Evolutionary conservation across 1,284 basidiomycete species (phyloP).

Genomic region (Ceratobasidium sp.): DNA sequence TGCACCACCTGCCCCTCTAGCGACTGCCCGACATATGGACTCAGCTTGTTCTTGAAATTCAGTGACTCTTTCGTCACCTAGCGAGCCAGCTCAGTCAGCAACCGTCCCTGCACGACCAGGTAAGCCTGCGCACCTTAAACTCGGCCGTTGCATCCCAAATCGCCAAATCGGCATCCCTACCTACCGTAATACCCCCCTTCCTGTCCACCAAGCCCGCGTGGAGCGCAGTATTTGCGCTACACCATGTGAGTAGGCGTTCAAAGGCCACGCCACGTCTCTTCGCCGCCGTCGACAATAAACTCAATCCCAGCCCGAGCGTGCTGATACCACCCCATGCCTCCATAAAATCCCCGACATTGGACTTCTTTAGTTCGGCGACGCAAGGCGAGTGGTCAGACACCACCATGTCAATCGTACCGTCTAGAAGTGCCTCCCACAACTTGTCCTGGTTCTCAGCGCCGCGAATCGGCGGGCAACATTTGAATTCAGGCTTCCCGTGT

Average conservation of each 20-base stretch:
- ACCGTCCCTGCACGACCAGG: not conserved
- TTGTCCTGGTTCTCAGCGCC: slow-evolving; percentile 73
- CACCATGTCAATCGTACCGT: slow-evolving; percentile 86
- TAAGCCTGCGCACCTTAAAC: slow-evolving; percentile 64
- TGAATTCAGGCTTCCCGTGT: slow-evolving; percentile 80
- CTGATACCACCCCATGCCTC: slow-evolving; percentile 93
- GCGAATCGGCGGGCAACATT: slow-evolving; percentile 95
- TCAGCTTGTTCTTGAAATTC: slow-evolving; percentile 92
- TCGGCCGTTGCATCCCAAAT: slow-evolving; percentile 80
- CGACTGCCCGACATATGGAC: slow-evolving; percentile 81
- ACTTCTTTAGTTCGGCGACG: slow-evolving; percentile 78
- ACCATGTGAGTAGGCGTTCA: slow-evolving; percentile 77
- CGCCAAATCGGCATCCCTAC: slow-evolving; percentile 85
- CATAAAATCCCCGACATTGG: slow-evolving; percentile 84
- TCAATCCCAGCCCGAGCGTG: slow-evolving; percentile 86
- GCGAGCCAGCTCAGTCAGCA: not conserved
- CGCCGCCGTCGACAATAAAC: slow-evolving; percentile 70
- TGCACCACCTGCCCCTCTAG: slow-evolving; percentile 77
- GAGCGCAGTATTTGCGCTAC: slow-evolving; percentile 73
- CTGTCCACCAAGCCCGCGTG: slow-evolving; percentile 74
- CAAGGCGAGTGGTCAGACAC: slow-evolving; percentile 96
- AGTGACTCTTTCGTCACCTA: slow-evolving; percentile 79
- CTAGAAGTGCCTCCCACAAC: slow-evolving; percentile 82
- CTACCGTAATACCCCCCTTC: slow-evolving; percentile 79
- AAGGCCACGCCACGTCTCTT: slow-evolving; percentile 68